phyloP scores from a whole-genome alignment of 495 filamentous ascomycete species.

The Patellaria atrata region DNA sequence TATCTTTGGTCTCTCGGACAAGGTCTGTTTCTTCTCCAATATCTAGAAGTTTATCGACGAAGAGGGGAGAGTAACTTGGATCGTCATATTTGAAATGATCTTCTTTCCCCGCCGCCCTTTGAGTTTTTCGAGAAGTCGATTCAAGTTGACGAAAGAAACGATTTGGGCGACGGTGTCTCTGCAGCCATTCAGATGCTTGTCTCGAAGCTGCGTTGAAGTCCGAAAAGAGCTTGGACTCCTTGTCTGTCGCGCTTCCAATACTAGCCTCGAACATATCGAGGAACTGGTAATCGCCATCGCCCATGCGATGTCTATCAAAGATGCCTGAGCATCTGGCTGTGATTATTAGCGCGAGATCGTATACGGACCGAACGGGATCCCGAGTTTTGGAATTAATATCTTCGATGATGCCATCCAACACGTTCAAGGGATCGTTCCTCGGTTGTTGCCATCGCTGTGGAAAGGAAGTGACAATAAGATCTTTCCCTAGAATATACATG shows the following conservation, averaged over 20 bases:
- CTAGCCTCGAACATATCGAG: conserved; percentile 58
- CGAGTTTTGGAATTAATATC: conserved; percentile 57
- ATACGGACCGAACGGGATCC: conserved; percentile 45
- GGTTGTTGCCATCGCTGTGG: conserved; percentile 57
- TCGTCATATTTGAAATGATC: conserved; percentile 17
- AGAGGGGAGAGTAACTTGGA: conserved; percentile 28
- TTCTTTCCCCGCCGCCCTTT: conserved; percentile 15
- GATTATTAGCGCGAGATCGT: conserved; percentile 52
- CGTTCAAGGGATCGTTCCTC: conserved; percentile 49
- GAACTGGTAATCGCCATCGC: conserved; percentile 52
- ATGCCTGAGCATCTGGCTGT: conserved; percentile 49
- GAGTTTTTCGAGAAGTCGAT: conserved; percentile 8
- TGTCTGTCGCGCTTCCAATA: conserved; percentile 49
- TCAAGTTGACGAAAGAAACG: conserved; percentile 21
- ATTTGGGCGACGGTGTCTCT: conserved; percentile 40
- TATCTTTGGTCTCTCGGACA: conserved; percentile 54
- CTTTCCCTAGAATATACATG: conserved; percentile 54
- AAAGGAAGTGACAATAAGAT: conserved; percentile 52
- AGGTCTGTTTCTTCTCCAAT: conserved; percentile 54
- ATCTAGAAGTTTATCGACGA: conserved; percentile 51
- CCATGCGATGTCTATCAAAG: conserved; percentile 48
- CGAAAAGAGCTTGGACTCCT: conserved; percentile 48
- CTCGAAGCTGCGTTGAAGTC: conserved; percentile 48
- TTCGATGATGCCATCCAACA: conserved; percentile 50
- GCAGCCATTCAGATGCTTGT: conserved; percentile 47